A percentile compares a stretch with the other conserved stretches of the same genome.
Evolutionary conservation across 2,329 filamentous ascomycete genomes (phyloP).

Genomic region (Pseudogymnoascus destructans): DNA sequence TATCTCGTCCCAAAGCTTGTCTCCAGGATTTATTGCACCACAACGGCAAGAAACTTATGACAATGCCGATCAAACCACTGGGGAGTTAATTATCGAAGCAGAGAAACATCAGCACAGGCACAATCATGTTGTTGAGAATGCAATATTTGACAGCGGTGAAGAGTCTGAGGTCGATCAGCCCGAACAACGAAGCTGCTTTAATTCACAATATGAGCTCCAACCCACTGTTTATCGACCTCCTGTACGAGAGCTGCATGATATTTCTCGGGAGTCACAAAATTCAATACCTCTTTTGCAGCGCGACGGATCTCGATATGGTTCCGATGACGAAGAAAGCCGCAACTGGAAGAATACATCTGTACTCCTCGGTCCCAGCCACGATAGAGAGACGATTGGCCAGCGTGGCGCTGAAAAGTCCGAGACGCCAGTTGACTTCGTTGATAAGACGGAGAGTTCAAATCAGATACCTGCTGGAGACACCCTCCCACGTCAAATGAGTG

Average conservation of each 20-base stretch:
- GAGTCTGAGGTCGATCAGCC: slow-evolving; percentile 18
- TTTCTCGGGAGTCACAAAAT: slow-evolving; percentile 61
- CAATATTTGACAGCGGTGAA: slow-evolving; percentile 25
- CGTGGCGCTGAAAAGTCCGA: slow-evolving; percentile 25
- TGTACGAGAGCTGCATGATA: slow-evolving; percentile 38
- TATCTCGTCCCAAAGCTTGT: slow-evolving; percentile 14
- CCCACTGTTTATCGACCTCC: slow-evolving; percentile 22
- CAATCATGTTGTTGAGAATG: slow-evolving; percentile 33
- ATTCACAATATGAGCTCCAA: slow-evolving; percentile 18
- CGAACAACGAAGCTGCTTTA: not conserved
- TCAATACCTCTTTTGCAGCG: slow-evolving; percentile 67
- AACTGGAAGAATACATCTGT: slow-evolving; percentile 45
- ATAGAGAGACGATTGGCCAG: slow-evolving; percentile 18
- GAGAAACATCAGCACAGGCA: slow-evolving; percentile 36
- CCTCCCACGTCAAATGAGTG: slow-evolving; percentile 16
- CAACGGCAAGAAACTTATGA: slow-evolving; percentile 8
- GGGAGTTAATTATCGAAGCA: slow-evolving; percentile 15
- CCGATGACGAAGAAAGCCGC: slow-evolving; percentile 29
- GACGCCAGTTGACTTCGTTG: slow-evolving; percentile 41
- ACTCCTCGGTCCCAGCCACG: slow-evolving; percentile 36
- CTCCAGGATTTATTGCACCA: slow-evolving; percentile 11
- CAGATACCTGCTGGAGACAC: slow-evolving; percentile 16
- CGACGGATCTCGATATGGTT: slow-evolving; percentile 40
- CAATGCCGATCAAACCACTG: not conserved
- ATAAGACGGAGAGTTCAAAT: slow-evolving; percentile 38